Evolutionary conservation across 768 basidiomycete species (phyloP), one percentile per base, ranked within the genome.

Genomic region (Lentinula raphanica): DNA sequence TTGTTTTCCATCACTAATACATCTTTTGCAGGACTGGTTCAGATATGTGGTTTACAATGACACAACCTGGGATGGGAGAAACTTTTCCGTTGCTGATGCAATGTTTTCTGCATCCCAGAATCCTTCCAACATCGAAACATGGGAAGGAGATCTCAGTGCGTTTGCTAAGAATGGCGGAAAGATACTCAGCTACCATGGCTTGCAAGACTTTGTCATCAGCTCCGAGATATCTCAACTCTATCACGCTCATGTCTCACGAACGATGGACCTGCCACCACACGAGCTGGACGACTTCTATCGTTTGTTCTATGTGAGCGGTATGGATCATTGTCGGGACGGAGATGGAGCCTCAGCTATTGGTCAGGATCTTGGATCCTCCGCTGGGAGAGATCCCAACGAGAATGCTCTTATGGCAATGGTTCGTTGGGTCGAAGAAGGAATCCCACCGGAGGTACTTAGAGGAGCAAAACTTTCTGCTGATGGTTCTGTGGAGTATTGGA

Each of bases 251-350:
- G 58, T 66, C 7, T 51, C 65, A 27, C 49, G 58, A 28, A 59
- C 62, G 11, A 63, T 65, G 56, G 58, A 51, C 36, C 21, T 53
- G 12, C 58, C 60, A 15, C 54, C 35, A 25, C 23, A 29, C 19
- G 59, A 57, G 25, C 50, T 65, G 23, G 64, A 66, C 63, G 59
- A 58, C 23, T 66, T 63, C 54, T 66, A 65, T 49, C 64, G 65
- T 25, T 56, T 66, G 23, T 66, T 66, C 61, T 49, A 60, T 23
- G 59, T 63, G 19, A 63, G 64, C 13, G 65, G 65, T 35, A 66
- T 66, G 65, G 49, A 56, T 39, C 65, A 66, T 42, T 66, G 65
- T 44, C 35, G 39, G 1, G 59, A 50, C 23, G 64, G 64, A 17
- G 57, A 58, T 8, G 63, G 63, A 2, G 61, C 61, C 5, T 64